A percentile compares a stretch with the other conserved stretches of the same genome.
Evolutionary conservation across 768 basidiomycete genomes (phyloP).

Genomic region (Rossbeevera mucosa): DNA sequence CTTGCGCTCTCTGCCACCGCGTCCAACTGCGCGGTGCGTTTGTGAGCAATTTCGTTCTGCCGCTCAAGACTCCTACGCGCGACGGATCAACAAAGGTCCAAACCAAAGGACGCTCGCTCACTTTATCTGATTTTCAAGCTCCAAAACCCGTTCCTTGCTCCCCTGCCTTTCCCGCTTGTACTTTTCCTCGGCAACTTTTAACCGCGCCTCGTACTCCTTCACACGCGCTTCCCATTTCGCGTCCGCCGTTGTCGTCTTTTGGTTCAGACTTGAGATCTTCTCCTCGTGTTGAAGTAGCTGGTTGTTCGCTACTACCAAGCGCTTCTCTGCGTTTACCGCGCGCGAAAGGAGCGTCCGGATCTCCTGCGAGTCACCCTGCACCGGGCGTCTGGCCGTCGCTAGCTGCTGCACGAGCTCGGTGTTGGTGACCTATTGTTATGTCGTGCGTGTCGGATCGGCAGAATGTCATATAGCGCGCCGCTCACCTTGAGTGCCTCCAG

Average conservation of each 20-base stretch:
- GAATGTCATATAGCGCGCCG: background rate
- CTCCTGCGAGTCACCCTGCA: conserved; percentile 61
- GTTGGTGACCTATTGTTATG: conserved; percentile 53
- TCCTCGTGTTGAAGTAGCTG: conserved; percentile 83
- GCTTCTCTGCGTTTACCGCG: conserved; percentile 79
- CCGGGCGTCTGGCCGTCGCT: conserved; percentile 53
- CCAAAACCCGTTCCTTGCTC: conserved; percentile 75
- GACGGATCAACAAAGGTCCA: background rate
- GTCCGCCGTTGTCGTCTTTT: conserved; percentile 69
- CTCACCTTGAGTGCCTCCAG: conserved; percentile 78
- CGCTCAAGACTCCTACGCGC: conserved; percentile 60
- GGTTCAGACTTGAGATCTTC: conserved; percentile 68
- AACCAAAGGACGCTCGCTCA: conserved; percentile 42
- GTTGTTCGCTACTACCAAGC: conserved; percentile 80
- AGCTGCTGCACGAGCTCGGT: conserved; percentile 72
- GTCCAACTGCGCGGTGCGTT: conserved; percentile 46
- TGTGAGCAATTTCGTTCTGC: conserved; percentile 75
- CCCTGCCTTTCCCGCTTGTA: conserved; percentile 93
- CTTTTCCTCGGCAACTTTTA: conserved; percentile 84
- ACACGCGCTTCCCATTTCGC: conserved; percentile 94
- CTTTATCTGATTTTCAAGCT: conserved; percentile 72
- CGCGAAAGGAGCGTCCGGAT: conserved; percentile 65
- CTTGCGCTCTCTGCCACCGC: conserved; percentile 30
- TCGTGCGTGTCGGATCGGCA: background rate
- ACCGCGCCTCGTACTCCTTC: conserved; percentile 79